Base-by-base conservation (phyloP, 805 yeast species). In the Torulaspora delbrueckii region DNA sequence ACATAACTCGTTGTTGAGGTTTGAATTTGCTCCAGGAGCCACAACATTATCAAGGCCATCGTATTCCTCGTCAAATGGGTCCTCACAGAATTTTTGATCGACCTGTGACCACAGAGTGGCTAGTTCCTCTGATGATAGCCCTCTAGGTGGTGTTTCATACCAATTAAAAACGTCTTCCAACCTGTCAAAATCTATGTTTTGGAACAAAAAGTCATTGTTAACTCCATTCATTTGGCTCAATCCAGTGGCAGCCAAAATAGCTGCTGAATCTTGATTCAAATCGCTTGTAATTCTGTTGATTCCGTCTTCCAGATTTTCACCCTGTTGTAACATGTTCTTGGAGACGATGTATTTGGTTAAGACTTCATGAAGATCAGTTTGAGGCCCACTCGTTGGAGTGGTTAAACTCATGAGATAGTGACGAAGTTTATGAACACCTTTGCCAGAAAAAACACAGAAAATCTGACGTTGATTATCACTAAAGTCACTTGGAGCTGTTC, bases 381-480 rank as follows among this genome's bases (percentile, higher is more conserved):
- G 66, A 4, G 67, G 67, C 1, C 66, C 66, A 43, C 53, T 58
- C 1, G 68, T 62, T 9, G 67, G 68, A 14, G 62, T 57, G 2
- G 67, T 63, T 24, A 69, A 37, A 34, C 64, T 63, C 58, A 75
- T 81, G 38, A 91, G 73, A 61, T 84, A 82, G 33, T 78, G 80
- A 51, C 96, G 77, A 51, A 91, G 72, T 48, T 79, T 78, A 40
- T 73, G 77, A 13, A 93, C 96, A 7, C 97, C 97, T 48, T 78
- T 79, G 1, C 98, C 98, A 27, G 91, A 82, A 61, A 89, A 93
- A 9, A 91, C 99, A 69, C 98, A 91, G 60, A 93, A 91, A 40
- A 86, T 75, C 18, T 82, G 76, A 53, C 82, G 82, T 65, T 93
- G 99, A 57, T 84, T 84, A 45, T 82, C 86, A 43, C 83, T 89